Evolutionary conservation across 768 basidiomycete species (phyloP).

Genomic region (Boletus eberwhitei): DNA sequence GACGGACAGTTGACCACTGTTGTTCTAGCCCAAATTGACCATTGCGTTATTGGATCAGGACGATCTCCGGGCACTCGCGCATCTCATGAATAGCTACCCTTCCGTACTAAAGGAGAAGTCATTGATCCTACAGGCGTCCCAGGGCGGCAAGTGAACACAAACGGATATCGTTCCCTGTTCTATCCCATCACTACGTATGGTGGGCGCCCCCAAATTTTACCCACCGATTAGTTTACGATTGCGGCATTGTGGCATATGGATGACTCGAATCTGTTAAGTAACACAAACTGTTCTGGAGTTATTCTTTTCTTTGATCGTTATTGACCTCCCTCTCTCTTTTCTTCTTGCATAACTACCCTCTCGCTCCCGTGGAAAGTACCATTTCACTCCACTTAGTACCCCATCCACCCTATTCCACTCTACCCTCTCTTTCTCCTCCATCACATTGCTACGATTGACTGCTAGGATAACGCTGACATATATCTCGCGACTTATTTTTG

Average conservation of each 20-base stretch:
- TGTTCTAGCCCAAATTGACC: slow-evolving; percentile 71
- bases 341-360: slow-evolving; percentile 11
- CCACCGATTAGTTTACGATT: not conserved
- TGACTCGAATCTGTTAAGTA: not conserved
- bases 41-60: slow-evolving; percentile 81
- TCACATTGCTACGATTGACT: slow-evolving; percentile 7
- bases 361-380: slow-evolving; percentile 8
- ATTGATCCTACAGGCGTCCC: slow-evolving; percentile 28
- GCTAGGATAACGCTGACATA: slow-evolving; percentile 3
- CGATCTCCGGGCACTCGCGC: slow-evolving; percentile 77
- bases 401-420: not conserved
- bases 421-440: not conserved
- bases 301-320: slow-evolving; percentile 3
- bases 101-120: slow-evolving; percentile 79
- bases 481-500: not conserved
- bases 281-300: not conserved
- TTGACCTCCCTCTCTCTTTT: not conserved
- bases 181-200: not conserved
- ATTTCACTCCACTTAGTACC: slow-evolving; percentile 1
- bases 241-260: not conserved
- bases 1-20: not conserved
- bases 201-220: not conserved
- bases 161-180: not conserved
- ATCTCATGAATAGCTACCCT: slow-evolving; percentile 86
- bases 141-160: slow-evolving; percentile 24